Conservation (phyloP, 805 yeast species). For the Cyberlindnera lachancei region DNA sequence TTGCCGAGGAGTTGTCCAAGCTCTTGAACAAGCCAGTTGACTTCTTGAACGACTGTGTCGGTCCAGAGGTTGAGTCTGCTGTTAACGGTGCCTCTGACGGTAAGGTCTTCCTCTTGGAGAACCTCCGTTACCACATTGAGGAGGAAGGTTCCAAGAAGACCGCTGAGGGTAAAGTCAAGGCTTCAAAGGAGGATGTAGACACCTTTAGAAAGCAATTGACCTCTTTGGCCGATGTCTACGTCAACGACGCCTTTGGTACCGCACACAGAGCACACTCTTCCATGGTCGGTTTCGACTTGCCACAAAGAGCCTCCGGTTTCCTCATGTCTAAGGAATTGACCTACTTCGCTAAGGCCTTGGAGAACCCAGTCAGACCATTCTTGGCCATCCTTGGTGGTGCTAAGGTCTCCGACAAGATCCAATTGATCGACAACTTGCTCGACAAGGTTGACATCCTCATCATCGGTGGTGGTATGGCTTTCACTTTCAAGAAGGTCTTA, state of each 20-base stretch:
- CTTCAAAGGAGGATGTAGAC: constrained; percentile 75
- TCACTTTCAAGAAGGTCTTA: constrained; percentile 94
- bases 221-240: constrained; percentile 91
- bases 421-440: constrained; percentile 91
- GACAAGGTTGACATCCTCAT: constrained; percentile 93
- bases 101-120: constrained; percentile 84
- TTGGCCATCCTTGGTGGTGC: constrained; percentile 99
- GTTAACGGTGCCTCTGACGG: constrained; percentile 72
- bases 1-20: constrained; percentile 79
- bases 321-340: constrained; percentile 94
- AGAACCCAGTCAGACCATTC: constrained; percentile 97
- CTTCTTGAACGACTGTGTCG: constrained; percentile 90
- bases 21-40: constrained; percentile 68
- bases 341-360: constrained; percentile 97
- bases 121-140: constrained; percentile 97
- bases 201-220: constrained; percentile 87
- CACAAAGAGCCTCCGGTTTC: constrained; percentile 98
- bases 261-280: constrained; percentile 99
- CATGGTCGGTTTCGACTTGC: constrained; percentile 94
- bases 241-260: constrained; percentile 98
- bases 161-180: constrained; percentile 91
- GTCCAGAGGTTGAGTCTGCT: constrained; percentile 77
- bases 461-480: constrained; percentile 99
- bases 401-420: constrained; percentile 98
- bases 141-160: constrained; percentile 92